Conservation (phyloP, 768 basidiomycete genomes). For the Hericium coralloides region DNA sequence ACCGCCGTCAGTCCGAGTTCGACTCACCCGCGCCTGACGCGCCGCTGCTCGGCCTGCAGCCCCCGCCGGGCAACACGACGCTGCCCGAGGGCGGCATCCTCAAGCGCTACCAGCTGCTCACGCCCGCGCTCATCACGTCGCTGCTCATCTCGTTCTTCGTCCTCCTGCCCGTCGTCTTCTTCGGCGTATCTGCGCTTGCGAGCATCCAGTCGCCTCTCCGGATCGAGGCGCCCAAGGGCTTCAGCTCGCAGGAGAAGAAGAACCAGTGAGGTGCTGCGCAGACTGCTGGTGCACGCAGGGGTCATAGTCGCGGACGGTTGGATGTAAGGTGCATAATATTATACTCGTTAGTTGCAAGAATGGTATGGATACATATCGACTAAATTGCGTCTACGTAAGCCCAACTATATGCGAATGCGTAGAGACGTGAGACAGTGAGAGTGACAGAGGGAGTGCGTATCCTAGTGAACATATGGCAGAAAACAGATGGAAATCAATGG, state of each 20-base stretch:
- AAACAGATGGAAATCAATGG: not conserved
- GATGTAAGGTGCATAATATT: constrained; percentile 3
- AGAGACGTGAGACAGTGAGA: not conserved
- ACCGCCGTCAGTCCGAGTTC: constrained; percentile 32
- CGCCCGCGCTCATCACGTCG: constrained; percentile 60
- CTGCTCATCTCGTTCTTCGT: constrained; percentile 61
- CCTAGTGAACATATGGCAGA: not conserved
- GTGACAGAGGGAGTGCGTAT: not conserved
- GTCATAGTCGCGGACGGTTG: not conserved
- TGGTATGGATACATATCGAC: constrained; percentile 13
- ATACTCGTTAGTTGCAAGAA: constrained; percentile 9
- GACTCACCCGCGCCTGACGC: constrained; percentile 15
- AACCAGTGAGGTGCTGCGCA: constrained; percentile 39
- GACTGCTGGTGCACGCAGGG: not conserved
- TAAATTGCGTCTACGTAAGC: constrained; percentile 6
- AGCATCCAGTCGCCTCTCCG: constrained; percentile 67
- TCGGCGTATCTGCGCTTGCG: constrained; percentile 58
- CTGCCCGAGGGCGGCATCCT: constrained; percentile 51
- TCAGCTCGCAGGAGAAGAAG: constrained; percentile 66
- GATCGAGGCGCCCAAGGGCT: constrained; percentile 56
- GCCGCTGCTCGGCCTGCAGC: constrained; percentile 3
- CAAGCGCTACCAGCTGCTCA: constrained; percentile 67
- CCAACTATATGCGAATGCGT: constrained; percentile 2
- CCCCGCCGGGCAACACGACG: constrained; percentile 25
- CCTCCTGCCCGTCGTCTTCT: constrained; percentile 53